Base-by-base conservation (phyloP, 805 yeast species). In the Starmera pachycereana region DNA sequence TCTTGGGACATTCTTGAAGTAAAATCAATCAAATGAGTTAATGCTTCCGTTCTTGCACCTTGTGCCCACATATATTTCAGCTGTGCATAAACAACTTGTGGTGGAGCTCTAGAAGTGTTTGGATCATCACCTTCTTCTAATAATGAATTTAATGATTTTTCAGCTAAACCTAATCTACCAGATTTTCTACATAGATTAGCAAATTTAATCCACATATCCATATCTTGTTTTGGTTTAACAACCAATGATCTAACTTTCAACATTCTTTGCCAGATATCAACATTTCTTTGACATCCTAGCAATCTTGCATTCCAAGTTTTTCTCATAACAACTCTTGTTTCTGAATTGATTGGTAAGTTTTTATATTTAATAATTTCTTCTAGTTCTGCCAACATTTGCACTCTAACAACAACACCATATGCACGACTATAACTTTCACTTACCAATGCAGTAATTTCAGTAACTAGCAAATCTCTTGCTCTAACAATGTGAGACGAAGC, bases 221-320 rank as follows among this genome's bases (percentile, higher is more conserved):
- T 83, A 56, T 92, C 97, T 53, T 92, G 95, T 49, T 89, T 86
- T 2, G 98, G 99, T 47, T 82, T 81, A 35, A 92, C 84, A 12
- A 92, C 97, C 36, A 92, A 68, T 0, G 97, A 90, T 41, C 98
- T 72, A 2, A 90, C 96, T 57, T 89, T 85, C 44, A 92, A 70
- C 77, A 92, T 81, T 54, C 97, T 71, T 58, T 90, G 97, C 98
- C 99, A 92, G n/a, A 89, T 88, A 62, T 92, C 99, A 38, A 92
- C 97, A 62, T 92, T 92, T 50, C 92, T 73, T 62, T 92, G 98
- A 55, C 97, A 88, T 2, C 97, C 97, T 44, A 86, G 65, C 38
- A 92, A 66, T 52, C 99, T 74, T 38, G 85, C 84, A 54, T 85
- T 87, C 98, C 98, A 94, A 0, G 97, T 90, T 50, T 81, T 78